Percentiles rank a stretch among this genome's conserved stretches.
These are phyloP conservation scores for Parietaria judaica DNA, from an alignment of 306 rosid species.

Conservation along the genomic window DNA sequence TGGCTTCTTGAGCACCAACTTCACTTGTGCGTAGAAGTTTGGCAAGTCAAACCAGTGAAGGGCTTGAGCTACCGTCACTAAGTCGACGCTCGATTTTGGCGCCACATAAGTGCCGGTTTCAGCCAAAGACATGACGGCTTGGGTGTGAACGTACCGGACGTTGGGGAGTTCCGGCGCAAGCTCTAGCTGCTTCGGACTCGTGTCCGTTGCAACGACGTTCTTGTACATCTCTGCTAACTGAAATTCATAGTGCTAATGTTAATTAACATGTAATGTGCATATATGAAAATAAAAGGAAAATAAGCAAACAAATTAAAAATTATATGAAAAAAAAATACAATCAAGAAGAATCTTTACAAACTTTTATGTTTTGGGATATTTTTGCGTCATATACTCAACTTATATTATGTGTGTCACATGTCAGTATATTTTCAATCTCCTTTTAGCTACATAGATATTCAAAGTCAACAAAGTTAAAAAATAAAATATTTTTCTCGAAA, in stretches of 20 bases:
- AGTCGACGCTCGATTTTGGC: slow-evolving; percentile 40
- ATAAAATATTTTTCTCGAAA: too few relatives aligned
- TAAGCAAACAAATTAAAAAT: background rate
- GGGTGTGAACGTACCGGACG: slow-evolving; percentile 43
- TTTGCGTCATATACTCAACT: too few relatives aligned
- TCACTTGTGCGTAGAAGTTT: slow-evolving; percentile 49
- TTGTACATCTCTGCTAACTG: slow-evolving; percentile 52
- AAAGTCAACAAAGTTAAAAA: too few relatives aligned
- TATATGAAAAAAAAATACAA: too few relatives aligned
- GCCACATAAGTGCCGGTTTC: slow-evolving; percentile 46
- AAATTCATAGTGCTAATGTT: background rate
- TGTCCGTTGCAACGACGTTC: slow-evolving; percentile 63
- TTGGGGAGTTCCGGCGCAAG: slow-evolving; percentile 49
- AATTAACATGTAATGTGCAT: background rate
- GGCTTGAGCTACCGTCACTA: slow-evolving; percentile 66
- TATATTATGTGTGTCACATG: too few relatives aligned
- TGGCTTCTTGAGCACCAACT: slow-evolving; percentile 57
- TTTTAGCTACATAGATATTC: too few relatives aligned
- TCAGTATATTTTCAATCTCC: too few relatives aligned
- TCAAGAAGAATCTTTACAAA: too few relatives aligned
- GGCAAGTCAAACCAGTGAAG: slow-evolving; percentile 70
- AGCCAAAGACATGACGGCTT: slow-evolving; percentile 35
- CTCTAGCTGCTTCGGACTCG: slow-evolving; percentile 49
- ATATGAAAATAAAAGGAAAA: background rate
- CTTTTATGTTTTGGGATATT: too few relatives aligned